Evolutionary conservation across 306 rosid genomes (phyloP), one percentile per base, ranked within the genome.

Genomic region (Quercus parvula): DNA sequence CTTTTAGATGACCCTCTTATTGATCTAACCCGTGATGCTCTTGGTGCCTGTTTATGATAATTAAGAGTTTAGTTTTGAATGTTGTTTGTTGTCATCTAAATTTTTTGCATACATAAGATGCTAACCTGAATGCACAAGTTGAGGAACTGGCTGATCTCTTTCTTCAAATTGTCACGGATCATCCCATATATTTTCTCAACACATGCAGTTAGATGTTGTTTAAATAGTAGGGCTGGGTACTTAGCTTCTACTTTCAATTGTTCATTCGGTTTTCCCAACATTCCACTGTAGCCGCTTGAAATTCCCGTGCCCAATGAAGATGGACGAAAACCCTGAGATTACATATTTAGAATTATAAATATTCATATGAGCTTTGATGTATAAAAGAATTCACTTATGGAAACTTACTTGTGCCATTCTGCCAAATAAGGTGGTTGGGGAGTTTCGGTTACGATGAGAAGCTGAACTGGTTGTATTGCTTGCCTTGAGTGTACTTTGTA

Each of bases 231-330:
- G 12, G 94, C 98, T 20, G 98, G 98, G 74, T 93, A 93, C 86
- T 93, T 93, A 76, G 98, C 94, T 81, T 93, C 97, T 77, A 93
- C 91, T 88, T 88, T 93, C 30, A 92, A 90, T 69, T 84, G 91
- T 51, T 86, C 90, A 71, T 90, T 90, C 13, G 85, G 84, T 86
- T 92, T 89, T 33, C 89, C 98, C 33, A 84, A 77, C 91, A 91
- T 91, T 82, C 97, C 97, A 79, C 97, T 88, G 68, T 93, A 93
- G 59, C 98, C 98, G 72, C 91, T 91, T 71, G 97, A 93, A 83
- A 87, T 81, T 80, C 98, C 98, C 83, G 87, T 72, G 57, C 89
- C 85, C 90, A 88, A 73, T 70, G 98, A 85, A 76, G 97, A 83
- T 71, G 97, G 86, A 77, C 87, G 97, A 52, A 91, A 83, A 58